phyloP scores from a whole-genome alignment of 768 basidiomycete species.

The Agaricus subrufescens region DNA sequence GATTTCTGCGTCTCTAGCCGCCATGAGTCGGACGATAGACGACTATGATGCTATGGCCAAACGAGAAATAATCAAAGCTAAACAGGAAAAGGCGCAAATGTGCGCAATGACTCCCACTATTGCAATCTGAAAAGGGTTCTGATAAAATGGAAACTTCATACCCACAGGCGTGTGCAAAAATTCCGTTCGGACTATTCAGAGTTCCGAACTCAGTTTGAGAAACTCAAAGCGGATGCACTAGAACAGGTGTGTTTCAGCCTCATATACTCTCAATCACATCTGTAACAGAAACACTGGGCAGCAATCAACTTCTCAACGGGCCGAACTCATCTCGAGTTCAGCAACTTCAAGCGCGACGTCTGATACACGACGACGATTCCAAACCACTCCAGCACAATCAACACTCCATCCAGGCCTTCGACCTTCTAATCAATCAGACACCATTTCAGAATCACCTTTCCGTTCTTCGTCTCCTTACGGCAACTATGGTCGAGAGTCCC shows the following conservation, averaged over 20 bases:
- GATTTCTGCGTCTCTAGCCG: conserved; percentile 95
- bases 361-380: conserved; percentile 68
- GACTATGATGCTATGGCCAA: conserved; percentile 97
- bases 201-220: conserved; percentile 79
- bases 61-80: conserved; percentile 92
- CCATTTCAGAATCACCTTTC: conserved; percentile 82
- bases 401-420: conserved; percentile 52
- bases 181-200: conserved; percentile 86
- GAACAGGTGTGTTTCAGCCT: conserved; percentile 33
- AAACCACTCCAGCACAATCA: conserved; percentile 37
- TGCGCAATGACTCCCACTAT: conserved; percentile 28
- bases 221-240: conserved; percentile 56
- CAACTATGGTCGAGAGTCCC: conserved; percentile 58
- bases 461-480: conserved; percentile 51
- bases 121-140: neutral
- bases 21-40: conserved; percentile 90
- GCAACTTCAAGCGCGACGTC: conserved; percentile 37
- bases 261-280: neutral
- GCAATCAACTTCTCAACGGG: conserved; percentile 56
- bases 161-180: conserved; percentile 83
- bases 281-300: conserved; percentile 18
- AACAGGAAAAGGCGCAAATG: conserved; percentile 95
- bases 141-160: neutral
- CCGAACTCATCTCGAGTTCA: conserved; percentile 56
- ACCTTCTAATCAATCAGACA: conserved; percentile 40